A percentile compares a stretch with the other conserved stretches of the same genome.
These are phyloP conservation scores for Amaranthus cruentus DNA, from an alignment of 148 eudicot genomes.

Conservation along the genomic window DNA sequence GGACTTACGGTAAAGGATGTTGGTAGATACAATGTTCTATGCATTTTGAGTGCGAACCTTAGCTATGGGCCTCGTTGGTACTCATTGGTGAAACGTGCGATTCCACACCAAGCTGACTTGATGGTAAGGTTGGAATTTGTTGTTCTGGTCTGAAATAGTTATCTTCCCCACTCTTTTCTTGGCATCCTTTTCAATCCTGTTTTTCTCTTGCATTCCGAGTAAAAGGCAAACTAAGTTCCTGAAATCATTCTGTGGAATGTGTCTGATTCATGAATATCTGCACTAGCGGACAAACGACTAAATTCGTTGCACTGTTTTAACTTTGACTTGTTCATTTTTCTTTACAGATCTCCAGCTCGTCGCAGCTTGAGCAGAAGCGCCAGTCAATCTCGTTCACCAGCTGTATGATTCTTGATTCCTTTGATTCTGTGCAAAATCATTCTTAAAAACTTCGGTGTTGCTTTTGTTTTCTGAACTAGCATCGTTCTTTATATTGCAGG, in stretches of 20 bases:
- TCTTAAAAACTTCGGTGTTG: neutral
- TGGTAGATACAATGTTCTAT: slow-evolving; percentile 21
- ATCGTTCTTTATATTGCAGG: slow-evolving; percentile 29
- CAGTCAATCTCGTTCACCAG: slow-evolving; percentile 33
- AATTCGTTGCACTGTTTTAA: neutral
- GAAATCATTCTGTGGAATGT: neutral
- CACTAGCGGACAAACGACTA: neutral
- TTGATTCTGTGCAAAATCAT: neutral
- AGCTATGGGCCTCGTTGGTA: slow-evolving; percentile 23
- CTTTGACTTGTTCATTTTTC: neutral
- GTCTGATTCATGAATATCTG: neutral
- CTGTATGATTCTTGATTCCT: slow-evolving; percentile 12
- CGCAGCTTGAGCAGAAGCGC: slow-evolving; percentile 33
- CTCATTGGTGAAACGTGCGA: slow-evolving; percentile 19
- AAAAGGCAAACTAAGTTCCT: neutral
- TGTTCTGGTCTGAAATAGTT: slow-evolving; percentile 17
- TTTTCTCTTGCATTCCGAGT: neutral
- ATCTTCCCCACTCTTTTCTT: neutral
- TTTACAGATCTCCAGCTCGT: slow-evolving; percentile 46
- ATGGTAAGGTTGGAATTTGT: slow-evolving; percentile 34
- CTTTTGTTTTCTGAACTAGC: neutral
- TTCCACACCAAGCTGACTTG: slow-evolving; percentile 14
- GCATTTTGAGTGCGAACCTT: slow-evolving; percentile 19
- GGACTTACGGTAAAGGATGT: slow-evolving; percentile 25
- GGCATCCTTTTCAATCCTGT: no score